A percentile compares a stretch with the other conserved stretches of the same genome.
These are phyloP conservation scores for Ampelomyces quisqualis DNA, from an alignment of 2,329 filamentous ascomycete species.

Conservation along the genomic window DNA sequence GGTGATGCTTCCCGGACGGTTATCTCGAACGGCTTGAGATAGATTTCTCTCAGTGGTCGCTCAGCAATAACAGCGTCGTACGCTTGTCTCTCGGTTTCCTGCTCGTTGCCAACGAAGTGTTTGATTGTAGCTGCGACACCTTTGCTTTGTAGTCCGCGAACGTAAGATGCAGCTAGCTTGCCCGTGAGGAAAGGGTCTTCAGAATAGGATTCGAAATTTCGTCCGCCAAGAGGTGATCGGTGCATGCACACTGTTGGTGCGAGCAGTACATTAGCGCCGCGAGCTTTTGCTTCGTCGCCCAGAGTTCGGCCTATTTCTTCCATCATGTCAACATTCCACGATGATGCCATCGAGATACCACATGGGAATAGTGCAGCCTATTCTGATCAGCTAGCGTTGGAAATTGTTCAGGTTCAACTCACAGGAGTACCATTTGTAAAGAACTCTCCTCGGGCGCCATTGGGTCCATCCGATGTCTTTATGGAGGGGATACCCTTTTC, in stretches of 20 bases:
- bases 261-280: slow-evolving; percentile 71
- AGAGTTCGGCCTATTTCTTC: slow-evolving; percentile 69
- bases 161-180: slow-evolving; percentile 69
- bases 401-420: slow-evolving; percentile 22
- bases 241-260: slow-evolving; percentile 82
- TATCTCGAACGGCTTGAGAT: slow-evolving; percentile 74
- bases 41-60: slow-evolving; percentile 66
- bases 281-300: slow-evolving; percentile 69
- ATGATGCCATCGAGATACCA: slow-evolving; percentile 74
- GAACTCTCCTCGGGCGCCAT: slow-evolving; percentile 68
- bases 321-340: slow-evolving; percentile 73
- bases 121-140: slow-evolving; percentile 78
- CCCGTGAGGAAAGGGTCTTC: slow-evolving; percentile 79
- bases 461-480: slow-evolving; percentile 68
- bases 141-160: slow-evolving; percentile 70
- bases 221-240: slow-evolving; percentile 76
- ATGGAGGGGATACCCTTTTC: slow-evolving; percentile 64
- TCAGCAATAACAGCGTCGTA: slow-evolving; percentile 66
- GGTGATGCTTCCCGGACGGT: slow-evolving; percentile 66
- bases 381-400: slow-evolving; percentile 17
- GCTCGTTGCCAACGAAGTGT: slow-evolving; percentile 73
- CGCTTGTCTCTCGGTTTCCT: slow-evolving; percentile 67
- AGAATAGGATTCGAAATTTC: slow-evolving; percentile 84
- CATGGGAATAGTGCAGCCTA: slow-evolving; percentile 77
- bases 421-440: slow-evolving; percentile 56